A percentile compares a stretch with the other conserved stretches of the same genome.
phyloP scores from a whole-genome alignment of 2,329 filamentous ascomycete genomes.

The Fusarium palustre region DNA sequence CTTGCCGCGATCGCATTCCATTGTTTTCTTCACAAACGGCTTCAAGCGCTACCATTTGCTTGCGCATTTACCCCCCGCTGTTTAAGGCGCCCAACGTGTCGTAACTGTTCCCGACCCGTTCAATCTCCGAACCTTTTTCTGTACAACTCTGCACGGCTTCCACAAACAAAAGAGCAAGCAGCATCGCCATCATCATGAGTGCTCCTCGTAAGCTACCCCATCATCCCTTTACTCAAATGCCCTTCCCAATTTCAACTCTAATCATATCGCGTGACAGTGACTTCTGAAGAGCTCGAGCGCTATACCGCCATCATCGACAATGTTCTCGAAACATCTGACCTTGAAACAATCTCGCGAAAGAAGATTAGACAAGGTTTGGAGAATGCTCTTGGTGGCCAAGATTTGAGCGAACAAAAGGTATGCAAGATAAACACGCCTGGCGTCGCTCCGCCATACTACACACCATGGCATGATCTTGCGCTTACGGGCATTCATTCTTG shows the following conservation, averaged over 20 bases:
- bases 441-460: neutral
- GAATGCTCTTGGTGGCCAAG: slow-evolving; percentile 65
- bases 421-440: slow-evolving; percentile 7
- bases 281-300: slow-evolving; percentile 60
- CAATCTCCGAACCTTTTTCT: slow-evolving; percentile 6
- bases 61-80: slow-evolving; percentile 33
- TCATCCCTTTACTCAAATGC: slow-evolving; percentile 20
- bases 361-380: slow-evolving; percentile 70
- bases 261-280: slow-evolving; percentile 56
- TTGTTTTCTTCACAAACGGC: slow-evolving; percentile 17
- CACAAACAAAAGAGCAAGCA: slow-evolving; percentile 4
- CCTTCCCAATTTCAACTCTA: neutral
- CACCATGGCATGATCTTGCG: neutral
- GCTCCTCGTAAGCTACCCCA: slow-evolving; percentile 41
- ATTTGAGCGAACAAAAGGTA: slow-evolving; percentile 71
- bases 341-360: slow-evolving; percentile 73
- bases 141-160: slow-evolving; percentile 24
- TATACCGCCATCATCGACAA: slow-evolving; percentile 71
- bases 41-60: slow-evolving; percentile 24
- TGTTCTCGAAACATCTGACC: slow-evolving; percentile 68
- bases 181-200: slow-evolving; percentile 41
- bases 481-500: neutral
- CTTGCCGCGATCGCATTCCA: slow-evolving; percentile 35
- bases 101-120: slow-evolving; percentile 24
- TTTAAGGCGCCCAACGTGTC: slow-evolving; percentile 15